Conservation (phyloP, 2,329 filamentous ascomycete species). For the Colletotrichum spaethianum region DNA sequence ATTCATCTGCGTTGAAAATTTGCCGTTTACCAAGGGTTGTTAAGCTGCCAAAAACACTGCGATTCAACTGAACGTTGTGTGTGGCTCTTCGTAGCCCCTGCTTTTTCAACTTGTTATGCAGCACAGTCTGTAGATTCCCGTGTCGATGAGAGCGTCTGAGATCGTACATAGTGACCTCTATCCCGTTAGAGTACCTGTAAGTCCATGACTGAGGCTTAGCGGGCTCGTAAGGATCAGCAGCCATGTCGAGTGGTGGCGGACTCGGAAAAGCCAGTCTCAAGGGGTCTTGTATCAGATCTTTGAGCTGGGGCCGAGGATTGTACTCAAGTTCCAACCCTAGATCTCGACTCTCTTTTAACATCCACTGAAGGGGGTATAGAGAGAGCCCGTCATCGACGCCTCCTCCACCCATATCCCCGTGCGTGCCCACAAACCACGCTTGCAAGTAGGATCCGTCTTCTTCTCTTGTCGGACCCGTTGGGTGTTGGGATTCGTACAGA, state of each 20-base stretch:
- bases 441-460: slow-evolving; percentile 50
- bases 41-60: neutral
- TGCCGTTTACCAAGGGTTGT: neutral
- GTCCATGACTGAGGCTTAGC: slow-evolving; percentile 14
- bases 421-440: slow-evolving; percentile 57
- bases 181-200: slow-evolving; percentile 19
- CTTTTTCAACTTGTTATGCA: slow-evolving; percentile 16
- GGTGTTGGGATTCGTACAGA: slow-evolving; percentile 22
- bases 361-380: slow-evolving; percentile 59
- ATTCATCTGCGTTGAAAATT: neutral
- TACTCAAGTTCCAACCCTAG: slow-evolving; percentile 49
- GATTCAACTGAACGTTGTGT: slow-evolving; percentile 22
- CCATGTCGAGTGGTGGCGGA: neutral
- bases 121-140: slow-evolving; percentile 22
- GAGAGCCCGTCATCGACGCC: slow-evolving; percentile 53
- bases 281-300: slow-evolving; percentile 41
- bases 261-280: slow-evolving; percentile 11
- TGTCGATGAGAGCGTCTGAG: slow-evolving; percentile 18
- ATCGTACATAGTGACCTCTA: slow-evolving; percentile 29
- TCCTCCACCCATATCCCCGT: slow-evolving; percentile 55
- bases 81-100: neutral
- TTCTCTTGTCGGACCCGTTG: slow-evolving; percentile 42
- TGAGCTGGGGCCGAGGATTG: slow-evolving; percentile 3
- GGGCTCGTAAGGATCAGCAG: neutral
- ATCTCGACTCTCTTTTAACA: slow-evolving; percentile 52